phyloP scores from a whole-genome alignment of 306 rosid species.

The Dalbergia oliveri region DNA sequence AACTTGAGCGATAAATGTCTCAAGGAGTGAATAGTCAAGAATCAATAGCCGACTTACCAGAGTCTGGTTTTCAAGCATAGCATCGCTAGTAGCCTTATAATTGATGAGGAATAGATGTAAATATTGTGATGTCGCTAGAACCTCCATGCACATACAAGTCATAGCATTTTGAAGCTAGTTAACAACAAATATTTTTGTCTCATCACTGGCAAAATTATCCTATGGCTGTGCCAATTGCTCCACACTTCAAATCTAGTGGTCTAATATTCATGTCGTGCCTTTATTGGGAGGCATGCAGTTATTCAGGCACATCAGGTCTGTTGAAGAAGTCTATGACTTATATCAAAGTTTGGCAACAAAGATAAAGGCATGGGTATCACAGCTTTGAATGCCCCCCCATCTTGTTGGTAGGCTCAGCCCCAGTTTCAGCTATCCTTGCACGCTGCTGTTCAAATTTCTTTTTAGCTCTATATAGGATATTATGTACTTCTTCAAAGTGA shows the following conservation, averaged over 20 bases:
- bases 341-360: slow-evolving; percentile 2
- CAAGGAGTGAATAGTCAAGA: too few relatives aligned
- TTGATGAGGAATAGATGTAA: too few relatives aligned
- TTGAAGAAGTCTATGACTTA: neutral
- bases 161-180: too few relatives aligned
- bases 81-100: too few relatives aligned
- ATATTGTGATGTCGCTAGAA: too few relatives aligned
- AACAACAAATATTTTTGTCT: too few relatives aligned
- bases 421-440: slow-evolving; percentile 47
- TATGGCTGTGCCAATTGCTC: slow-evolving; percentile 1
- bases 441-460: slow-evolving; percentile 63
- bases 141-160: too few relatives aligned
- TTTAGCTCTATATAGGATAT: slow-evolving; percentile 65
- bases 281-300: neutral
- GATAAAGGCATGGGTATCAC: slow-evolving; percentile 41
- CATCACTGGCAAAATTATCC: slow-evolving; percentile 4
- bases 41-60: too few relatives aligned
- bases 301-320: neutral
- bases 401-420: slow-evolving; percentile 35
- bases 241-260: slow-evolving; percentile 7
- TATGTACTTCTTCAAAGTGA: slow-evolving; percentile 74
- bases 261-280: neutral
- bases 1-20: too few relatives aligned
- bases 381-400: slow-evolving; percentile 47
- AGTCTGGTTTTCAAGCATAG: too few relatives aligned